Evolutionary conservation across 345 rosid species (phyloP), one percentile per base, ranked within the genome.

Genomic region (Brassica cretica): DNA sequence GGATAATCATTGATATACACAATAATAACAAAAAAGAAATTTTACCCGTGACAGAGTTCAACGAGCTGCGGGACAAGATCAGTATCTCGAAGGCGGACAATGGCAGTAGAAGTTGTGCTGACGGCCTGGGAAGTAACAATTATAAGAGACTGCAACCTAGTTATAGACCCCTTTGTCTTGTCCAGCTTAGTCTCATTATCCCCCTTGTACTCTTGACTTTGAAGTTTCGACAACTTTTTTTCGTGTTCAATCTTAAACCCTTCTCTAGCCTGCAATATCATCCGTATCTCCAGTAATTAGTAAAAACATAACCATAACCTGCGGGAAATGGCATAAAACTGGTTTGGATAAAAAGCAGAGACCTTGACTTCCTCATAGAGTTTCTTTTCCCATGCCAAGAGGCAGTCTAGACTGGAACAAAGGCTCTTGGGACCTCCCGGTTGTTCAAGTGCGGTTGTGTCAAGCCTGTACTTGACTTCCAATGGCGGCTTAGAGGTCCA

Each of bases 371-470:
- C 99, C 59, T 86, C 89, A 27, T 90, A 95, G 24, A 91, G 94
- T 81, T 95, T 95, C 86, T 91, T 91, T 86, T 93, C 99, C 99
- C 99, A 93, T 59, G 98, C 99, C 86, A 90, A 86, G 71, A 95
- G 90, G 49, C 94, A 88, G 63, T 95, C 99, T 68, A 93, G 66
- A 53, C 94, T 91, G 41, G 97, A 88, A 79, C 90, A 89, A 39
- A 95, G 97, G 70, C 99, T 91, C 84, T 81, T 93, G 1, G 84
- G 82, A 29, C 91, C 89, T 5, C 88, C 91, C 10, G 89, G 78
- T 78, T 84, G 88, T 68, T 77, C 86, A 8, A 94, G 78, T 6
- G 89, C 80, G 29, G 85, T 80, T 2, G 94, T 77, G 70, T 95
- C 96, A 4, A 95, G 84, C 80, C 86, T 82, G 81, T 95, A 95